Conservation (phyloP, 169 alveolate genomes). For the Plasmodium inui region DNA sequence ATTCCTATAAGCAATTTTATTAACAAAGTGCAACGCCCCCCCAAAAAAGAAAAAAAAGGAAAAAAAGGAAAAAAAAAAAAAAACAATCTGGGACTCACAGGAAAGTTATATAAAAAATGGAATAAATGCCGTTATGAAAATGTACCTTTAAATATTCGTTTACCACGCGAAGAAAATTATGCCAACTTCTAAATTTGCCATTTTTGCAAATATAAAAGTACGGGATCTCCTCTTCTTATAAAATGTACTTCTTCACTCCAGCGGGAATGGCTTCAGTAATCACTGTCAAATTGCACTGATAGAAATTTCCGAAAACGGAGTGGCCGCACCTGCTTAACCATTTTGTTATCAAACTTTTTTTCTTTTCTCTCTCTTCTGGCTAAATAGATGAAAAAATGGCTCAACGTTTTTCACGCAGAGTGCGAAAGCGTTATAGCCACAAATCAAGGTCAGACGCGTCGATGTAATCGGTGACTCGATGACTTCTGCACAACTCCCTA, state of each 20-base stretch:
- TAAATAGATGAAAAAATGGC: background rate
- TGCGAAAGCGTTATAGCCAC: background rate
- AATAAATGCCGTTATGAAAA: background rate
- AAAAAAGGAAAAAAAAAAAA: background rate
- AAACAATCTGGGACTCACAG: background rate
- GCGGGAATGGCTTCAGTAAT: background rate
- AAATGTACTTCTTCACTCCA: background rate
- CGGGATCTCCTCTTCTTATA: background rate
- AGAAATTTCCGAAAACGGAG: background rate
- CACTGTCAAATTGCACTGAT: background rate
- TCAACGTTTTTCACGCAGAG: background rate
- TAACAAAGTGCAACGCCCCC: background rate
- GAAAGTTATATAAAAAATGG: background rate
- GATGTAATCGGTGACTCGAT: background rate
- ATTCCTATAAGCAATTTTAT: background rate
- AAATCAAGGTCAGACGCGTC: background rate
- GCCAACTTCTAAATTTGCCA: background rate
- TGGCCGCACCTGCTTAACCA: background rate
- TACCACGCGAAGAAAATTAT: background rate
- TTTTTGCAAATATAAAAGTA: background rate
- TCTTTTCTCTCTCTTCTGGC: background rate
- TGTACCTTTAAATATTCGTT: background rate
- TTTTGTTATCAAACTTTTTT: background rate
- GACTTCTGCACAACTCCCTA: background rate
- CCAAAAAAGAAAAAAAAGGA: background rate